Conservation (phyloP, 2,329 filamentous ascomycete genomes). For the Thermothelomyces thermophilus region DNA sequence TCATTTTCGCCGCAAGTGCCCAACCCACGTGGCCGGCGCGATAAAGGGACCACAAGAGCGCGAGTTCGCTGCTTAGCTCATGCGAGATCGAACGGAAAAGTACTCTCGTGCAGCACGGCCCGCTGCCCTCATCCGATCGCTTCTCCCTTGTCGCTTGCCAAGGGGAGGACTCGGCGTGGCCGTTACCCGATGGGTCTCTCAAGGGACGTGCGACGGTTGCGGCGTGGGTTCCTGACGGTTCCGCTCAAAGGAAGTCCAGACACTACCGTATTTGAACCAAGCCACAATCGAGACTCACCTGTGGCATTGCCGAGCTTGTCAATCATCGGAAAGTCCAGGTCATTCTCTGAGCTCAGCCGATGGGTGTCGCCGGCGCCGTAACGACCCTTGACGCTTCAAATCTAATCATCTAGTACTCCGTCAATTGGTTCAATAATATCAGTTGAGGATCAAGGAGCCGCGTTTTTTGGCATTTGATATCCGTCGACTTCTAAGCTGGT, state of each 20-base stretch:
- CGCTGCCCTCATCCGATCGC: conserved; percentile 14
- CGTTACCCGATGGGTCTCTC: background rate
- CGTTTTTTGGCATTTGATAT: too few species aligned
- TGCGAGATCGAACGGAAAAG: conserved; percentile 9
- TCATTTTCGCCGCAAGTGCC: background rate
- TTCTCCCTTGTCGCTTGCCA: background rate
- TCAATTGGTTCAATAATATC: too few species aligned
- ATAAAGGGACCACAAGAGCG: background rate
- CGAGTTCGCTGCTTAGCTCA: conserved; percentile 5
- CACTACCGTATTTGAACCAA: background rate
- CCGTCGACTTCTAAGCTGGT: too few species aligned
- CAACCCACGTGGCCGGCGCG: conserved; percentile 6
- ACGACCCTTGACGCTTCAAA: too few species aligned
- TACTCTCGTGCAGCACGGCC: conserved; percentile 11
- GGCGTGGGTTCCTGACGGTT: background rate
- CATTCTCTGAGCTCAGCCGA: too few species aligned
- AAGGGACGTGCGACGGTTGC: background rate
- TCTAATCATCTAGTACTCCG: too few species aligned
- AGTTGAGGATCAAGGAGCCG: background rate
- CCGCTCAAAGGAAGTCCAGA: background rate
- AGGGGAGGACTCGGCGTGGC: background rate
- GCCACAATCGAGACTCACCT: too few species aligned
- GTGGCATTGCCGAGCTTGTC: too few species aligned
- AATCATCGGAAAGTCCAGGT: too few species aligned
- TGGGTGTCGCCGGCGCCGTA: too few species aligned